Percentiles rank a stretch among this genome's conserved stretches.
phyloP scores from a whole-genome alignment of 2,329 filamentous ascomycete genomes.

The Aspergillus niger region DNA sequence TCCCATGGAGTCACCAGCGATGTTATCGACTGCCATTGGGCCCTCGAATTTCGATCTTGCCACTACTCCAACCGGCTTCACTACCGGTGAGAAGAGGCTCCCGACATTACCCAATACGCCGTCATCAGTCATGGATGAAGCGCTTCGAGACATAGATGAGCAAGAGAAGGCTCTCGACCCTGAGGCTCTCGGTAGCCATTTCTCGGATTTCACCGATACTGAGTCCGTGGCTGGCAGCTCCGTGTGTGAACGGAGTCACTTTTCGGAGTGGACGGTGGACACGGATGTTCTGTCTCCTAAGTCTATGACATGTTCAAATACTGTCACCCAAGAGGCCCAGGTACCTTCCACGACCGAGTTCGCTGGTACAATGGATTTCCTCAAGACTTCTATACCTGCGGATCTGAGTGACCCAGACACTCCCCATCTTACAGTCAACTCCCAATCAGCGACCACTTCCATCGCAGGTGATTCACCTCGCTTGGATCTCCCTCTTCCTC shows the following conservation, averaged over 20 bases:
- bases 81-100: conserved; percentile 42
- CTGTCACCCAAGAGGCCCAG: conserved; percentile 31
- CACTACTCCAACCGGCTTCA: conserved; percentile 29
- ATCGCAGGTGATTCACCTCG: conserved; percentile 29
- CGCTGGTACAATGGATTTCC: conserved; percentile 26
- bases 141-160: conserved; percentile 38
- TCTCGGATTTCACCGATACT: conserved; percentile 44
- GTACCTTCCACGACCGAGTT: conserved; percentile 23
- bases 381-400: conserved; percentile 23
- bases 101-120: conserved; percentile 51
- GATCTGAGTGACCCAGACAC: conserved; percentile 40
- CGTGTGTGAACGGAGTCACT: conserved; percentile 38
- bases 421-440: conserved; percentile 36
- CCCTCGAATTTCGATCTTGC: conserved; percentile 18
- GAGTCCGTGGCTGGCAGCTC: conserved; percentile 34
- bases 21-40: conserved; percentile 23
- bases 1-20: conserved; percentile 23
- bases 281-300: conserved; percentile 38
- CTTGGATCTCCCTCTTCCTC: conserved; percentile 28
- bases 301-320: conserved; percentile 40
- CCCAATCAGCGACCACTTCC: conserved; percentile 34
- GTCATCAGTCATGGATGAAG: conserved; percentile 48
- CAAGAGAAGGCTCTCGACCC: conserved; percentile 35
- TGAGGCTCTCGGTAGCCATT: conserved; percentile 43
- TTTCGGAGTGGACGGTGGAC: conserved; percentile 46